Base-by-base conservation (phyloP, 805 yeast species). In the Spathaspora hagerdaliae region DNA sequence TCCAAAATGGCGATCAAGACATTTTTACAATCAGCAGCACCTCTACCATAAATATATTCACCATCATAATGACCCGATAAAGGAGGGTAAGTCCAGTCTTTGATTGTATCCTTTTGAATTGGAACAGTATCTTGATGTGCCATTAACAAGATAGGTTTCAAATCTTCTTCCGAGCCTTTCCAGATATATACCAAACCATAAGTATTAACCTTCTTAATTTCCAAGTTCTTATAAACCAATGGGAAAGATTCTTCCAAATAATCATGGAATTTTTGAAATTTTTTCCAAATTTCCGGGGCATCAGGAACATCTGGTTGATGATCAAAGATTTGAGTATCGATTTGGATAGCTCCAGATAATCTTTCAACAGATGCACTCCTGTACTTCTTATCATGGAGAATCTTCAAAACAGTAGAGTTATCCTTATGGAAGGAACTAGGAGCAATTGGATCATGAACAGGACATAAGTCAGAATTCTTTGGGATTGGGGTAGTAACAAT, bases 111-210 rank as follows among this genome's bases (percentile, higher is more conserved):
- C 11, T 62, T 60, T 52, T 81, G 85, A 10, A 85, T 84, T 1
- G 96, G 95, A 19, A 87, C 96, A 5, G 83, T 88, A 56, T 87
- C 95, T 61, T 79, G 84, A 59, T 87, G 95, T 0, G 91, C 91
- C 59, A 82, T 78, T 41, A 85, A 67, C 61, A 87, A 55, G 27
- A 82, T 51, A 11, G 96, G 95, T 59, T 83, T 82, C 12, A 85
- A 89, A 13, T 72, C 60, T 11, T 49, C 32, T 31, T 59, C 51
- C 1, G 61, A 34, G 8, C 95, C 94, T 47, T 72, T 56, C 77
- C 87, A 78, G 14, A 85, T 81, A 59, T 67, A 75, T 1, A 87
- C 70, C 42, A 87, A 65, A 2, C 87, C 88, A 51, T 79, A 78
- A 7, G 78, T 71, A 60, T 85, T 85, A 46, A 85, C 77, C 27